Percentiles rank a stretch among this genome's conserved stretches.
phyloP scores from a whole-genome alignment of 345 rosid genomes.

The Gossypium ekmanianum region DNA sequence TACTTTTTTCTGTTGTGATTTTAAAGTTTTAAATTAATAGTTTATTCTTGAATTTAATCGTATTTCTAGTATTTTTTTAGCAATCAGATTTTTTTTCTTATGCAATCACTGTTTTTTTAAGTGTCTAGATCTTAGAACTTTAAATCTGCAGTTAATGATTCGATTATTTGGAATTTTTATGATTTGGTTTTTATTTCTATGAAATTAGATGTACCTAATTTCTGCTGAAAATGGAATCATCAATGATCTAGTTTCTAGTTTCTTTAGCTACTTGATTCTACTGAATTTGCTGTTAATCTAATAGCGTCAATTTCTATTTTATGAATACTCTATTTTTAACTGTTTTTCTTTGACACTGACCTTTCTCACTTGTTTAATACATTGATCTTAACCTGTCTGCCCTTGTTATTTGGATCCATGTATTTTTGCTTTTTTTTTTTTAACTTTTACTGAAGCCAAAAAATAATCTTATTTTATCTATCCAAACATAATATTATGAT shows the following conservation, averaged over 20 bases:
- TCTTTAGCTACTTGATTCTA: background rate
- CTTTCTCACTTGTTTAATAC: background rate
- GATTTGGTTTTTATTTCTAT: background rate
- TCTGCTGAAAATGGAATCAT: background rate
- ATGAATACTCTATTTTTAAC: background rate
- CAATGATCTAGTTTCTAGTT: background rate
- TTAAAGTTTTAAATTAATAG: background rate
- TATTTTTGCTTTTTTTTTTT: background rate
- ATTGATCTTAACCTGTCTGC: background rate
- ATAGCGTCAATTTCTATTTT: background rate
- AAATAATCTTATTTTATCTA: background rate
- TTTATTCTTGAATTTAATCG: too few species aligned
- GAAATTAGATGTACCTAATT: background rate
- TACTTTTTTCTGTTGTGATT: background rate
- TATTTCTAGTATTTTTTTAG: too few species aligned
- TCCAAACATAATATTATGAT: background rate
- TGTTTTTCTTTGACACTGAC: background rate
- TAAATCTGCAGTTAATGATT: conserved; percentile 2
- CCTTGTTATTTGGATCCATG: background rate
- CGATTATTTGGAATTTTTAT: conserved; percentile 1
- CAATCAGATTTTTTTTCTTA: background rate
- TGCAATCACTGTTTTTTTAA: background rate
- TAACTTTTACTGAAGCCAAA: background rate
- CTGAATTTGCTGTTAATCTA: background rate
- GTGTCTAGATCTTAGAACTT: background rate